A percentile compares a stretch with the other conserved stretches of the same genome.
These are phyloP conservation scores for Monosporozyma unispora DNA, from an alignment of 805 yeast species.

Conservation along the genomic window DNA sequence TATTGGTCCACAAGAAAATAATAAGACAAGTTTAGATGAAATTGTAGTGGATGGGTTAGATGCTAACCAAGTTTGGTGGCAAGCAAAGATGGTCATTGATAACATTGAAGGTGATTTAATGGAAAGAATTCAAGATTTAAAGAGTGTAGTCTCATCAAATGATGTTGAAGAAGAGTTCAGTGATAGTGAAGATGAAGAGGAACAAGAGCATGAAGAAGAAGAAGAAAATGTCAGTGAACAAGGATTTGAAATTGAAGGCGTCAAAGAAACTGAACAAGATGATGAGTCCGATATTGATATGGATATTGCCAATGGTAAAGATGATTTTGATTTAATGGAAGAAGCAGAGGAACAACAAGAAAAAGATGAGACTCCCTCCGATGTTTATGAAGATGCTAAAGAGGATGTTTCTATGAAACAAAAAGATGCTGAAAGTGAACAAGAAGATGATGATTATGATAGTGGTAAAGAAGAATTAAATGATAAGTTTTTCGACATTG, in stretches of 20 bases:
- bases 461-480: too few species aligned
- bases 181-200: conserved; percentile 9
- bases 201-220: conserved; percentile 12
- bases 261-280: conserved; percentile 6
- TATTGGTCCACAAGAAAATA: conserved; percentile 6
- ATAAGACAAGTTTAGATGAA: conserved; percentile 63
- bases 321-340: conserved; percentile 5
- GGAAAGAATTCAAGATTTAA: conserved; percentile 46
- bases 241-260: conserved; percentile 14
- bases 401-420: conserved; percentile 9
- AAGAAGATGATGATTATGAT: conserved; percentile 14
- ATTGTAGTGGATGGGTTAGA: conserved; percentile 79
- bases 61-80: conserved; percentile 90
- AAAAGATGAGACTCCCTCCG: conserved; percentile 16
- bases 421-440: conserved; percentile 25
- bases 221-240: conserved; percentile 19
- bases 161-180: conserved; percentile 15
- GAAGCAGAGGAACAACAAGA: conserved; percentile 18
- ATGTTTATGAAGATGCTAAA: neutral
- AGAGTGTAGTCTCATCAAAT: conserved; percentile 14
- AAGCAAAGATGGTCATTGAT: conserved; percentile 75
- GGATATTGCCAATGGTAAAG: neutral
- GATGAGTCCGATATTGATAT: conserved; percentile 11
- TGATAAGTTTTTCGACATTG: conserved; percentile 77
- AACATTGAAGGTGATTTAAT: conserved; percentile 60